A percentile compares a stretch with the other conserved stretches of the same genome.
Conservation (phyloP, 805 yeast species). For the Yamadazyma phyllophila region DNA sequence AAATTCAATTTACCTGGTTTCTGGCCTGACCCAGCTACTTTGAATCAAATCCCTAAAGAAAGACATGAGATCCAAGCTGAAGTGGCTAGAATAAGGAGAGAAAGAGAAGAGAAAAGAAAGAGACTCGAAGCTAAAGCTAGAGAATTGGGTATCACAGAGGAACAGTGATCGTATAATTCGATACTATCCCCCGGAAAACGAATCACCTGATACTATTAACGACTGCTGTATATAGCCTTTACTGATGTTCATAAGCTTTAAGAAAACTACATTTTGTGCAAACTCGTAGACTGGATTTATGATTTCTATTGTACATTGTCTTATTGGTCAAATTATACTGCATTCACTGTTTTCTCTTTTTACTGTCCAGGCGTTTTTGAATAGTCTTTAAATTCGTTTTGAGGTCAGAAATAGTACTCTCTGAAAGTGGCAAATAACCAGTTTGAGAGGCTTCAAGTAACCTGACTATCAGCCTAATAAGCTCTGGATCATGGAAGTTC, state of each 20-base stretch:
- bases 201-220: neutral
- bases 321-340: neutral
- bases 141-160: conserved; percentile 62
- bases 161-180: conserved; percentile 7
- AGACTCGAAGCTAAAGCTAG: conserved; percentile 69
- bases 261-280: neutral
- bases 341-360: neutral
- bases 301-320: neutral
- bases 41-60: conserved; percentile 89
- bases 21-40: conserved; percentile 95
- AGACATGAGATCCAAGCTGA: conserved; percentile 90
- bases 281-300: neutral
- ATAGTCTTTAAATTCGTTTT: conserved; percentile 17
- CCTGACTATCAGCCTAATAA: conserved; percentile 13
- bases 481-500: conserved; percentile 12
- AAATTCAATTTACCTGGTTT: conserved; percentile 90
- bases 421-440: conserved; percentile 20
- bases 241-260: neutral
- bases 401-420: conserved; percentile 26
- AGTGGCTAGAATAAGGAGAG: conserved; percentile 80
- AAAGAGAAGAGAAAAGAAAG: conserved; percentile 67
- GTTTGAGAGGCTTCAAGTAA: conserved; percentile 20
- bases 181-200: too few species aligned
- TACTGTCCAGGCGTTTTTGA: conserved; percentile 6
- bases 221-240: neutral